A percentile compares a stretch with the other conserved stretches of the same genome.
These are phyloP conservation scores for Lachancea waltii DNA, from an alignment of 805 yeast species.

Conservation along the genomic window DNA sequence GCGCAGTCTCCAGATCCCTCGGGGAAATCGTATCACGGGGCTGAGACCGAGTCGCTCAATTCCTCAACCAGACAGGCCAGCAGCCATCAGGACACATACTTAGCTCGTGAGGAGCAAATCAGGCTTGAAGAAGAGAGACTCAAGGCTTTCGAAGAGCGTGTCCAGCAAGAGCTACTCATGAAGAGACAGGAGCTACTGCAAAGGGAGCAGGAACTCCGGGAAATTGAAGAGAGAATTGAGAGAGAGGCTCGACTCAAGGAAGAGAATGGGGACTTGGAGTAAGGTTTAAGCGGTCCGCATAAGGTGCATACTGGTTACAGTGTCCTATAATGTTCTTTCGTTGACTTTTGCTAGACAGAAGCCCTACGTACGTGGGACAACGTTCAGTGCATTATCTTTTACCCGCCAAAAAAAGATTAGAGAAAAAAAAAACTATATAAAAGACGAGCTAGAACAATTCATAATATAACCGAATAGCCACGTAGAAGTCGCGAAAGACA, in stretches of 20 bases:
- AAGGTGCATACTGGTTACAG: background rate
- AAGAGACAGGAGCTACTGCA: slow-evolving; percentile 78
- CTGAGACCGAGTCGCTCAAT: slow-evolving; percentile 6
- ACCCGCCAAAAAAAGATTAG: too few species aligned
- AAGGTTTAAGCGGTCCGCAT: background rate
- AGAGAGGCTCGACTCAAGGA: slow-evolving; percentile 42
- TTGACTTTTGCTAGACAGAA: background rate
- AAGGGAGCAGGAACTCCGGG: slow-evolving; percentile 78
- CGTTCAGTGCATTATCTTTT: too few species aligned
- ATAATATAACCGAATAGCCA: background rate
- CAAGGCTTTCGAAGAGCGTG: slow-evolving; percentile 78
- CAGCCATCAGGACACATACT: slow-evolving; percentile 37
- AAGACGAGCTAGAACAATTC: too few species aligned
- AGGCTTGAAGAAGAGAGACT: slow-evolving; percentile 84
- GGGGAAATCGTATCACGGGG: slow-evolving; percentile 7
- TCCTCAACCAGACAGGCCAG: slow-evolving; percentile 9
- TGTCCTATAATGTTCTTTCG: background rate
- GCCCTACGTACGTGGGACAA: too few species aligned
- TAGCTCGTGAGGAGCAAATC: slow-evolving; percentile 81
- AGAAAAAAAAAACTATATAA: too few species aligned
- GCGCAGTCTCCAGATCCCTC: slow-evolving; percentile 8
- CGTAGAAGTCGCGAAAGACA: too few species aligned
- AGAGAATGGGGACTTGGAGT: slow-evolving; percentile 10
- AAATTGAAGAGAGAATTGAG: slow-evolving; percentile 65
- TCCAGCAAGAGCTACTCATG: slow-evolving; percentile 75